Base-by-base conservation (phyloP, 169 alveolate genomes). In the Babesia bigemina region DNA sequence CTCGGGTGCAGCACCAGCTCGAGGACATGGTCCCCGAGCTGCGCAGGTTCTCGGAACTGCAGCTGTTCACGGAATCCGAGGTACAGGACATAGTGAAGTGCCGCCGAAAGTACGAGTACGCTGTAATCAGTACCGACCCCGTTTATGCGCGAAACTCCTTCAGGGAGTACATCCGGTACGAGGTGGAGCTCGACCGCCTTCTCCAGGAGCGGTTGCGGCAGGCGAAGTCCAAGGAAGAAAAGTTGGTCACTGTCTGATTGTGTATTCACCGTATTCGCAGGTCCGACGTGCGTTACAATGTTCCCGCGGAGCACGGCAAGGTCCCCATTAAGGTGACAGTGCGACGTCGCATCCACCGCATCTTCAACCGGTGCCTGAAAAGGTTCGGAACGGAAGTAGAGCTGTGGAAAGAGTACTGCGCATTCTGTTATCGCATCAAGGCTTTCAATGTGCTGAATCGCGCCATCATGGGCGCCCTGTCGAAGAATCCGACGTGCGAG, bases 21-120 rank as follows among this genome's bases (percentile, higher is more conserved):
- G 89, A 82, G 65, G 89, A 66, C 73, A 59, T 72, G 71, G 89
- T 65, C 59, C 86, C 86, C 42, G 89, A 82, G 59, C 78, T 82
- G 62, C 77, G 63, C 44, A 61, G 47, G 61, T 53, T 82, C 29
- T 16, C 39, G 52, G 56, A 26, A 29, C 69, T 58, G 17, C 60
- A 82, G 62, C 44, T 82, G 17, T 73, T 73, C 60, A 73, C 56
- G 13, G 57, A 53, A 7, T 47, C 7, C 16, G 89, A 82, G 29
- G 52, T 73, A 4, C 56, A 71, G n/a, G 65, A 69, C 21, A 73
- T 82, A 9, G 63, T 74, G 21, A 49, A 71, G 36, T 48, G 62
- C 17, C 12, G 82, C n/a, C 17, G 85, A 2, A 48, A 60, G 22
- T 82, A 57, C 66, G 89, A 82, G 56, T 82, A 42, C 57, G 75